Percentiles rank a stretch among this genome's conserved stretches.
phyloP scores from a whole-genome alignment of 2,329 filamentous ascomycete species.

The Ascochyta pisi region DNA sequence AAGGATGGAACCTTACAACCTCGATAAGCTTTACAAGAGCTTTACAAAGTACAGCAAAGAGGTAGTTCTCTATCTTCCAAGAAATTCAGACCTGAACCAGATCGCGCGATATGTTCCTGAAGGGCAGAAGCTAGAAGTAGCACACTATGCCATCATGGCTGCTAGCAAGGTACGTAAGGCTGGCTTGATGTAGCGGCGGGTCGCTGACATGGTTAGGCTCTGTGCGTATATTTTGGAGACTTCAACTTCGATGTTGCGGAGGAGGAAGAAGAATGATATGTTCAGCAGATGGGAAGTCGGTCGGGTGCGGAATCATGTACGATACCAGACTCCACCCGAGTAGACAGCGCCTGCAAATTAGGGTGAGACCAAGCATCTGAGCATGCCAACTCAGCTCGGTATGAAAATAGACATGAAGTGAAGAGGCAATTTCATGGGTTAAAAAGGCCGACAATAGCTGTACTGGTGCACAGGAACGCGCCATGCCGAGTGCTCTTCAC shows the following conservation, averaged over 20 bases:
- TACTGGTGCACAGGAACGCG: too few species aligned
- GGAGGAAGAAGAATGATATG: constrained; percentile 11
- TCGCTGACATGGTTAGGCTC: constrained; percentile 48
- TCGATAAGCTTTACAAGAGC: constrained; percentile 52
- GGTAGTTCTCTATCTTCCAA: constrained; percentile 80
- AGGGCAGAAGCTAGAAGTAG: constrained; percentile 45
- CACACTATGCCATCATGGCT: constrained; percentile 88
- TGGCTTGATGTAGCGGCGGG: neutral
- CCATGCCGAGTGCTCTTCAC: neutral
- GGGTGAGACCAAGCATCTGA: neutral
- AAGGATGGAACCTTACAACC: constrained; percentile 88
- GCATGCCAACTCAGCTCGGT: neutral
- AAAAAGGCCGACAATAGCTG: too few species aligned
- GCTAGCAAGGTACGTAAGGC: constrained; percentile 74
- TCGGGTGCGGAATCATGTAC: neutral
- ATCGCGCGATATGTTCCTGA: constrained; percentile 44
- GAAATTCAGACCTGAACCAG: constrained; percentile 55
- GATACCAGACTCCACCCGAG: neutral
- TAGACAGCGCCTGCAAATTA: neutral
- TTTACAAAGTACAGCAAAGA: constrained; percentile 54
- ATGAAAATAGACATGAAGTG: neutral
- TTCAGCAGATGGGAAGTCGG: neutral
- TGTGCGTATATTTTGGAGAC: constrained; percentile 66
- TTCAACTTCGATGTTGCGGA: constrained; percentile 50
- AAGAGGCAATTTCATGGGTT: too few species aligned